phyloP scores from a whole-genome alignment of 78 protist species.

The Emiliania huxleyi region DNA sequence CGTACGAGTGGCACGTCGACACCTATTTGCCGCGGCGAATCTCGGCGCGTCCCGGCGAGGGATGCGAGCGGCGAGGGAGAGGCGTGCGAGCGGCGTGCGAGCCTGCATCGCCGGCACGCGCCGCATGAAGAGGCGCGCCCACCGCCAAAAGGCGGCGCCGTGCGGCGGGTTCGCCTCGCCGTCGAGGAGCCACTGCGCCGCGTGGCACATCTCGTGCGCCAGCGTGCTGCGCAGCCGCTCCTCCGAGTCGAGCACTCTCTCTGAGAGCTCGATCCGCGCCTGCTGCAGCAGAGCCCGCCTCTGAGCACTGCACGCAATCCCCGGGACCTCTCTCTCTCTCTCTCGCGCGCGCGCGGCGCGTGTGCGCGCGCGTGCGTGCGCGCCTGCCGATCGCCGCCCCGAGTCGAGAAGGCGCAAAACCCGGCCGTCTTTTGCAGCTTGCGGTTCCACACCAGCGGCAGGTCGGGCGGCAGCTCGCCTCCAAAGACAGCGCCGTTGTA shows the following conservation, averaged over 20 bases:
- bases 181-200: background rate
- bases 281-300: too few species aligned
- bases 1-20: slow-evolving; percentile 22
- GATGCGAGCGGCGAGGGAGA: too few species aligned
- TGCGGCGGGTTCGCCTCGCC: background rate
- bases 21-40: background rate
- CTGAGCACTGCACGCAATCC: background rate
- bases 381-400: background rate
- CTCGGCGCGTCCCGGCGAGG: too few species aligned
- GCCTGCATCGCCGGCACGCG: too few species aligned
- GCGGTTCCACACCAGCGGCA: background rate
- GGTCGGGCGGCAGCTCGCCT: background rate
- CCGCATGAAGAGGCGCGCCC: background rate
- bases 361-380: too few species aligned
- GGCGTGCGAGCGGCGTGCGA: too few species aligned
- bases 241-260: background rate
- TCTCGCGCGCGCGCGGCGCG: too few species aligned
- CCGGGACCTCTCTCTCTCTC: too few species aligned
- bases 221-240: background rate
- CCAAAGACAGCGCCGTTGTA: slow-evolving; percentile 8
- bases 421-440: slow-evolving; percentile 9
- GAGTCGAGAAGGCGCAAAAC: too few species aligned
- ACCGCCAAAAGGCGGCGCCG: background rate
- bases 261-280: background rate
- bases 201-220: slow-evolving; percentile 39